Base-by-base conservation (phyloP, 1,284 basidiomycete genomes). In the Rhodofomes roseus region DNA sequence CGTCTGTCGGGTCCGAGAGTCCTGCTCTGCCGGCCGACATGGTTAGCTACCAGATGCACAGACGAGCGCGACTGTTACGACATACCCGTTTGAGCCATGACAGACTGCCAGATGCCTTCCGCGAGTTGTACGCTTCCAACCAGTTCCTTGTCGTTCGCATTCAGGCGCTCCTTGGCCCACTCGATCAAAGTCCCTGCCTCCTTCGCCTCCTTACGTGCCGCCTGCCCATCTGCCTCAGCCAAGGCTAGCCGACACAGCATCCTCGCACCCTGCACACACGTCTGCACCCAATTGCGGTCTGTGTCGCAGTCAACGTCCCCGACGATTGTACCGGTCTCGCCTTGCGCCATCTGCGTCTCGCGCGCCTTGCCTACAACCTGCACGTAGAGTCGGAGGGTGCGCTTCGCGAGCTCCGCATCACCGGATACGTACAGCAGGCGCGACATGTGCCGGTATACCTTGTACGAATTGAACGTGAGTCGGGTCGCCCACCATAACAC, bases 401-500 rank as follows among this genome's bases (percentile, higher is more conserved):
- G 85, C 63, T 83, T 85, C 1, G 94, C 92, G 25, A 95, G 83
- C 9, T 77, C 69, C 8, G 77, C 72, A 61, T 92, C 87, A 4
- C 87, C 87, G 0, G 83, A 79, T 6, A 87, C 79, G 55, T 86
- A 82, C 8, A 92, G 76, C 0, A 95, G 74, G 1, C 87, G 86
- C 16, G 85, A 84, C 78, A 96, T 87, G 72, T 96, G 92, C 0
- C 94, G 87, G 59, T 93, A 82, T 16, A 96, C 78, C 8, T 86
- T 83, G 64, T 89, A 89, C 0, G 92, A 95, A 69, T 96, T 95
- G 79, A 97, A 96, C 0, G 95, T 97, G 23, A 94, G 81, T 20
- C 88, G 86, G 9, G 92, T 95, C 1, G 93, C 89, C 92, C 93
- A 95, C 90, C 93, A 95, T 1, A 97, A 79, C 16, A 93, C 80